phyloP scores from a whole-genome alignment of 805 yeast genomes.

The Tetrapisispora fleetii region DNA sequence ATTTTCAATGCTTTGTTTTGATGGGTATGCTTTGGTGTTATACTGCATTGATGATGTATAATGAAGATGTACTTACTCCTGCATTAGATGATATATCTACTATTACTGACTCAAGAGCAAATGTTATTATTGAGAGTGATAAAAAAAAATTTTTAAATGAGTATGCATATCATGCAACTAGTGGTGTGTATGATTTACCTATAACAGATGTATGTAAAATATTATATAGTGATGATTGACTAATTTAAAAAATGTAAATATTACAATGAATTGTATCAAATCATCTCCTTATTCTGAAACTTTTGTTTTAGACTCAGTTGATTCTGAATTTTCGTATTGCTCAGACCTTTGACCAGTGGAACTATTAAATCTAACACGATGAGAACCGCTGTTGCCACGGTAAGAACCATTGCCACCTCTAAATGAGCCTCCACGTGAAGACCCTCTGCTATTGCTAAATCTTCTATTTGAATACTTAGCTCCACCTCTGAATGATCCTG shows the following conservation, averaged over 20 bases:
- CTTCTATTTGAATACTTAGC: slow-evolving; percentile 6
- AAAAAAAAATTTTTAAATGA: slow-evolving; percentile 11
- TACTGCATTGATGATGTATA: slow-evolving; percentile 59
- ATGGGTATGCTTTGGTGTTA: slow-evolving; percentile 67
- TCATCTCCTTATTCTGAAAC: neutral
- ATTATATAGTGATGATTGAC: slow-evolving; percentile 33
- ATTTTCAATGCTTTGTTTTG: slow-evolving; percentile 61
- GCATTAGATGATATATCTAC: slow-evolving; percentile 49
- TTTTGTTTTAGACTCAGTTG: neutral
- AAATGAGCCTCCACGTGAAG: slow-evolving; percentile 8
- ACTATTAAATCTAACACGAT: slow-evolving; percentile 2
- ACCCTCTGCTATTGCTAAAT: slow-evolving; percentile 13
- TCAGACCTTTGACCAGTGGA: slow-evolving; percentile 12
- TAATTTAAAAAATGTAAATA: neutral
- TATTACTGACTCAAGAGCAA: slow-evolving; percentile 58
- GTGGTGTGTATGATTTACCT: slow-evolving; percentile 84
- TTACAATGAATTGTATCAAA: neutral
- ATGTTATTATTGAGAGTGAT: slow-evolving; percentile 22
- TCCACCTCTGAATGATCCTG: slow-evolving; percentile 4
- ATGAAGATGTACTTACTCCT: slow-evolving; percentile 63
- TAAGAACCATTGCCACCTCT: neutral
- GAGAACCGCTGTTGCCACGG: neutral
- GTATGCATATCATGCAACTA: slow-evolving; percentile 50
- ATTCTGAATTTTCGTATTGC: slow-evolving; percentile 5
- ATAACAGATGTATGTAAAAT: slow-evolving; percentile 58